These are phyloP conservation scores for Ceratobasidium theobromae DNA, from an alignment of 1,284 basidiomycete genomes.

Conservation along the genomic window DNA sequence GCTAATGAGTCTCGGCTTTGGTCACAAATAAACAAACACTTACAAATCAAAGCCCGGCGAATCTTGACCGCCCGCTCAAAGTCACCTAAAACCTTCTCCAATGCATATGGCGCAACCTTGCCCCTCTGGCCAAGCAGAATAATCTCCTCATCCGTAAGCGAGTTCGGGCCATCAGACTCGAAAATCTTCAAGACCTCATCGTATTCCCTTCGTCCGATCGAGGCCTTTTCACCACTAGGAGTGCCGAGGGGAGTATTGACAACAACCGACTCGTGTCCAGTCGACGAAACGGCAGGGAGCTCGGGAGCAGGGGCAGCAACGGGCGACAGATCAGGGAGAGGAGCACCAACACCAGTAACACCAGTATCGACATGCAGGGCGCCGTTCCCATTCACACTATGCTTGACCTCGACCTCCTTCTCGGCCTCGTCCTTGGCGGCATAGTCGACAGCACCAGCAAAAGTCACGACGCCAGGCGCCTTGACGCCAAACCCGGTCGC, in stretches of 20 bases:
- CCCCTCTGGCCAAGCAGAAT: conserved; percentile 87
- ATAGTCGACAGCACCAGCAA: conserved; percentile 47
- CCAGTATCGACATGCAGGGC: conserved; percentile 35
- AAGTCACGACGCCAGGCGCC: conserved; percentile 38
- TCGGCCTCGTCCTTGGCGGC: conserved; percentile 46
- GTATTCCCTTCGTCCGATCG: conserved; percentile 53
- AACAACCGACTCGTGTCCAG: conserved; percentile 37
- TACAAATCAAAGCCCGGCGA: conserved; percentile 87
- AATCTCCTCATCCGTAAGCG: conserved; percentile 90
- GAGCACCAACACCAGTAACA: too few species aligned
- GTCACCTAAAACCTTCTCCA: conserved; percentile 91
- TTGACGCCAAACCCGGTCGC: conserved; percentile 38
- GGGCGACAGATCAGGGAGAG: too few species aligned
- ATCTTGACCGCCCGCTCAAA: conserved; percentile 85
- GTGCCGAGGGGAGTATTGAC: conserved; percentile 37
- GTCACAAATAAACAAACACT: conserved; percentile 43
- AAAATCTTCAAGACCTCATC: conserved; percentile 86
- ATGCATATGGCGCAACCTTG: conserved; percentile 90
- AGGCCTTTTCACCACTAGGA: conserved; percentile 36
- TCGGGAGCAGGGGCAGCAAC: conserved; percentile 41
- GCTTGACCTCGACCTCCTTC: conserved; percentile 4
- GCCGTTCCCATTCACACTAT: conserved; percentile 38
- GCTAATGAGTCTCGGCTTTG: conserved; percentile 20
- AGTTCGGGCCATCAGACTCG: conserved; percentile 62
- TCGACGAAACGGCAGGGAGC: conserved; percentile 39